phyloP scores from a whole-genome alignment of 1,284 basidiomycete genomes.

The Leccinum huronense region DNA sequence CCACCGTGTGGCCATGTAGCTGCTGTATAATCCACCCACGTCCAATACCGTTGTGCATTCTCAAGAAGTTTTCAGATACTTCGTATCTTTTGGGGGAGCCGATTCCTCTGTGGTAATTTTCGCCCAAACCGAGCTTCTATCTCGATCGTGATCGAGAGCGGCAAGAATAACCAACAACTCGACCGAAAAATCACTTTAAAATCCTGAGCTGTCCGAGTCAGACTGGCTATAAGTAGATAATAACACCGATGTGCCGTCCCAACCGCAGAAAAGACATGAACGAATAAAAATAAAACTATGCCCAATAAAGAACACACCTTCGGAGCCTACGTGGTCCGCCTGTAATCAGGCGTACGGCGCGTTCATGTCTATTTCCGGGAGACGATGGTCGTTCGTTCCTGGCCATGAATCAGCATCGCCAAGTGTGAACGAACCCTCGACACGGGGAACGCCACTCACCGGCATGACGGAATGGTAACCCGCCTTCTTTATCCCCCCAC shows the following conservation, averaged over 20 bases:
- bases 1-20: not conserved
- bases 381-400: constrained; percentile 29
- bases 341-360: constrained; percentile 22
- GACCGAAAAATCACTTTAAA: not conserved
- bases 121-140: constrained; percentile 11
- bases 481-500: constrained; percentile 32
- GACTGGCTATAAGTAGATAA: not conserved
- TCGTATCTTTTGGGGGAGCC: not conserved
- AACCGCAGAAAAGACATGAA: not conserved
- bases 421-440: not conserved
- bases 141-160: constrained; percentile 26
- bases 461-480: constrained; percentile 15
- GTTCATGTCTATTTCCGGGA: constrained; percentile 26
- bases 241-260: not conserved
- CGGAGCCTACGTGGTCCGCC: no score
- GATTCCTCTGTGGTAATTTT: constrained; percentile 11
- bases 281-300: not conserved
- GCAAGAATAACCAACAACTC: constrained; percentile 15
- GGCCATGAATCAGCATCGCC: not conserved
- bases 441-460: constrained; percentile 18
- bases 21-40: not conserved
- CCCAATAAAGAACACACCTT: no score
- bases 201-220: not conserved
- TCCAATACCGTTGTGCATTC: not conserved
- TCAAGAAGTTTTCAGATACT: not conserved